Conservation (phyloP, 2,329 filamentous ascomycete species). For the Teratosphaeriaceae sp. region DNA sequence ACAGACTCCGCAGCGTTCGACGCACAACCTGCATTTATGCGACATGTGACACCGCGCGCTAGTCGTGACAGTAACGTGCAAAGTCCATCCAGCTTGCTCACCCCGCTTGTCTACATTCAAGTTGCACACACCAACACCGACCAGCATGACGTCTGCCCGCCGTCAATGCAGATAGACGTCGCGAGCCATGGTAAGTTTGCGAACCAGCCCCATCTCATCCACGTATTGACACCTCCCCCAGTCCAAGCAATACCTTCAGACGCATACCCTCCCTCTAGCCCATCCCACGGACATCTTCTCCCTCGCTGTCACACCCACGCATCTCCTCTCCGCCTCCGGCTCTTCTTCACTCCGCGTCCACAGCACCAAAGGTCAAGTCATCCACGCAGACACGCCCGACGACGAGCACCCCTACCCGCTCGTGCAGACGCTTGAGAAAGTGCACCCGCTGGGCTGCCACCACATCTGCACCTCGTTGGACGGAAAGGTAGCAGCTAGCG, state of each 20-base stretch:
- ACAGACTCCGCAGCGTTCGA: too few relatives aligned
- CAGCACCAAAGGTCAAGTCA: constrained; percentile 49
- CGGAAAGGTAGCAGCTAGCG: constrained; percentile 69
- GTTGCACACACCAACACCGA: too few relatives aligned
- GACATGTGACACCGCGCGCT: constrained; percentile 2
- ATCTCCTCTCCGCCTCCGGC: constrained; percentile 75
- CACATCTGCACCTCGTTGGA: constrained; percentile 68
- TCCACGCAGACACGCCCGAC: constrained; percentile 41
- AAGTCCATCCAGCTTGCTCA: not conserved
- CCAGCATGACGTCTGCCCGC: too few relatives aligned
- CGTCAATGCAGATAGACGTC: too few relatives aligned
- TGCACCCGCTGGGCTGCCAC: constrained; percentile 85
- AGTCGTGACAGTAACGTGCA: not conserved
- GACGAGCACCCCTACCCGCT: constrained; percentile 56
- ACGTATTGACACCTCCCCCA: not conserved
- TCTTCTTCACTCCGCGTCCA: constrained; percentile 76
- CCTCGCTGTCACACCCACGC: constrained; percentile 31
- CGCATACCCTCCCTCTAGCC: constrained; percentile 74
- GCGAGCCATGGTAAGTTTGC: not conserved
- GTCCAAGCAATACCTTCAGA: constrained; percentile 96
- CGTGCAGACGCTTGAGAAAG: constrained; percentile 68
- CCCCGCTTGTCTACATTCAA: too few relatives aligned
- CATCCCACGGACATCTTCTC: constrained; percentile 31
- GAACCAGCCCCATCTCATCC: not conserved
- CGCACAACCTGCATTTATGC: too few relatives aligned